Conservation (phyloP, 164 flowering plant species). For the Kingdonia uniflora region DNA sequence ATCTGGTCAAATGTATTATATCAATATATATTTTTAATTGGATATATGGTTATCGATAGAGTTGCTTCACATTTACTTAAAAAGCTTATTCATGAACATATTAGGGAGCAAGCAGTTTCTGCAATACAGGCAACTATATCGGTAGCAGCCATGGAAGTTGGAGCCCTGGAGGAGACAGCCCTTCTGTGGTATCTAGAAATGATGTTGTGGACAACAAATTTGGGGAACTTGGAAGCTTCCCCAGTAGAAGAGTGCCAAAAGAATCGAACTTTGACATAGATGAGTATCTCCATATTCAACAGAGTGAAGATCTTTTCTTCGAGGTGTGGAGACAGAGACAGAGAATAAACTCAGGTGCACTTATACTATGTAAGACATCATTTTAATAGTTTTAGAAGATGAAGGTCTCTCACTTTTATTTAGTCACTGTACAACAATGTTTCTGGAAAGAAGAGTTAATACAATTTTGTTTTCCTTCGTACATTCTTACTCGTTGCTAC, state of each 20-base stretch:
- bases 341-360: conserved; percentile 53
- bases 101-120: conserved; percentile 22
- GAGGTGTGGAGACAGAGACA: conserved; percentile 52
- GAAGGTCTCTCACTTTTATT: neutral
- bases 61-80: neutral
- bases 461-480: no score
- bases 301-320: conserved; percentile 37
- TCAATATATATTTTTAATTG: no score
- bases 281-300: conserved; percentile 32
- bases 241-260: conserved; percentile 7
- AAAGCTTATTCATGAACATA: conserved; percentile 1
- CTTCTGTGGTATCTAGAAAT: conserved; percentile 11
- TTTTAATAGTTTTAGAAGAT: conserved; percentile 13
- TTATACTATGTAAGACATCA: conserved; percentile 35
- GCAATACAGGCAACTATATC: conserved; percentile 22
- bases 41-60: neutral
- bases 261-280: conserved; percentile 37
- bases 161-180: conserved; percentile 36
- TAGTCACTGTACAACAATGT: neutral
- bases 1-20: neutral
- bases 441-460: no score
- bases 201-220: conserved; percentile 7
- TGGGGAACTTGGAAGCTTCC: conserved; percentile 13
- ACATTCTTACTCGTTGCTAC: no score
- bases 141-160: conserved; percentile 60